Evolutionary conservation across 2,329 filamentous ascomycete species (phyloP).

Genomic region (Tetracladium maxilliforme): DNA sequence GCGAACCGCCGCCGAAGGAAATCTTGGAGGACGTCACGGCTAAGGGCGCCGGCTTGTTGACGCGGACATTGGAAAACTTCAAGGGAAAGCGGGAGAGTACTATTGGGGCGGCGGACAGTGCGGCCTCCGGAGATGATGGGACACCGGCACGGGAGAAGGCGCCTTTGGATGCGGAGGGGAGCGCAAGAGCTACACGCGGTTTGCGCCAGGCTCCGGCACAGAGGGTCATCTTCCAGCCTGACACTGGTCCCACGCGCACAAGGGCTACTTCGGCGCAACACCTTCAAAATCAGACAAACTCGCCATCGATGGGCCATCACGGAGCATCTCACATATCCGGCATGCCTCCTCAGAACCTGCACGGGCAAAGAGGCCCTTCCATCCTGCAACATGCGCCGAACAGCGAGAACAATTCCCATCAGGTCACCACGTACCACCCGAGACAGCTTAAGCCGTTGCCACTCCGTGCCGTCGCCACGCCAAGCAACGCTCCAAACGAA

Average conservation of each 20-base stretch:
- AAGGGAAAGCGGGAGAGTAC: conserved; percentile 37
- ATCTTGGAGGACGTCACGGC: conserved; percentile 68
- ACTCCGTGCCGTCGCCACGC: conserved; percentile 61
- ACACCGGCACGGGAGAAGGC: conserved; percentile 39
- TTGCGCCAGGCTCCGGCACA: conserved; percentile 75
- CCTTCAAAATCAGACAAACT: conserved; percentile 10
- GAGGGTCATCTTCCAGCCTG: conserved; percentile 72
- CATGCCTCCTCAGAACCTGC: conserved; percentile 8
- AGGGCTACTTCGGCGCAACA: conserved; percentile 39
- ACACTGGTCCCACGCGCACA: conserved; percentile 49
- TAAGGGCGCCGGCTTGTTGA: conserved; percentile 68
- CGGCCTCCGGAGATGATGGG: conserved; percentile 43
- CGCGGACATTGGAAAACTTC: conserved; percentile 67
- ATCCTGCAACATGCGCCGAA: conserved; percentile 34
- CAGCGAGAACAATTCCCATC: conserved; percentile 39
- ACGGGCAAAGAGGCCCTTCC: conserved; percentile 20
- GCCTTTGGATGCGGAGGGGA: conserved; percentile 32
- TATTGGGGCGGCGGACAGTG: too few relatives aligned
- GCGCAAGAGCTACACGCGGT: conserved; percentile 45
- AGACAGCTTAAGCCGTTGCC: conserved; percentile 44
- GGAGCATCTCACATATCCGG: conserved; percentile 11
- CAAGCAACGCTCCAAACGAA: conserved; percentile 55
- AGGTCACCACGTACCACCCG: conserved; percentile 58
- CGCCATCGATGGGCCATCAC: conserved; percentile 5
- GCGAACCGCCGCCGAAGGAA: conserved; percentile 74